Conservation (phyloP, 345 rosid genomes). For the Fremontodendron californicum region DNA sequence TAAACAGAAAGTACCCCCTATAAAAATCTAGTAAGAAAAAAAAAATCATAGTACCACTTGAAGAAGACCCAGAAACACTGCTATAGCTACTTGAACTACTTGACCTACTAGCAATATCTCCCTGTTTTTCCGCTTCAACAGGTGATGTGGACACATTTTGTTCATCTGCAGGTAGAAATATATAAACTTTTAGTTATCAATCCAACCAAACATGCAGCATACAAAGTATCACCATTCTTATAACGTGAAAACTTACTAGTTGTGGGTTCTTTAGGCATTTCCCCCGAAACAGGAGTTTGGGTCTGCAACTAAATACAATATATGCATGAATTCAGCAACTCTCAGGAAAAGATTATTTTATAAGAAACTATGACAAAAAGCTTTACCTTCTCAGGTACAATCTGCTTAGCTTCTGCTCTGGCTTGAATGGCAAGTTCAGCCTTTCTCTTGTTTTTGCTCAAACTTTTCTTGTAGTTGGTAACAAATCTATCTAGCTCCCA, state of each 20-base stretch:
- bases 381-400: constrained; percentile 55
- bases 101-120: constrained; percentile 63
- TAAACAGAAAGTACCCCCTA: not conserved
- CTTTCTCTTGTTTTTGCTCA: constrained; percentile 96
- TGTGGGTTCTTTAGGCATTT: constrained; percentile 49
- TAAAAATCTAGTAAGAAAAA: not conserved
- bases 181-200: constrained; percentile 12
- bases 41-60: constrained; percentile 61
- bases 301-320: constrained; percentile 37
- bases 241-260: constrained; percentile 39
- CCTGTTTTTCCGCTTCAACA: constrained; percentile 54
- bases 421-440: constrained; percentile 88
- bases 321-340: not conserved
- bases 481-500: constrained; percentile 99
- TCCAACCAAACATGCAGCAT: constrained; percentile 8
- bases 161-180: constrained; percentile 8
- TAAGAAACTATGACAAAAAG: not conserved
- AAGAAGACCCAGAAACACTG: constrained; percentile 94
- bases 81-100: constrained; percentile 97
- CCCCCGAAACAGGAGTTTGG: constrained; percentile 34
- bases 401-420: constrained; percentile 62
- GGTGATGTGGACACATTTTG: constrained; percentile 28
- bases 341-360: not conserved
- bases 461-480: constrained; percentile 86
- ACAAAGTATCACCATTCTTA: not conserved